These are phyloP conservation scores for Backusella luteola DNA, from an alignment of 192 early-diverging fungal species.

Conservation along the genomic window DNA sequence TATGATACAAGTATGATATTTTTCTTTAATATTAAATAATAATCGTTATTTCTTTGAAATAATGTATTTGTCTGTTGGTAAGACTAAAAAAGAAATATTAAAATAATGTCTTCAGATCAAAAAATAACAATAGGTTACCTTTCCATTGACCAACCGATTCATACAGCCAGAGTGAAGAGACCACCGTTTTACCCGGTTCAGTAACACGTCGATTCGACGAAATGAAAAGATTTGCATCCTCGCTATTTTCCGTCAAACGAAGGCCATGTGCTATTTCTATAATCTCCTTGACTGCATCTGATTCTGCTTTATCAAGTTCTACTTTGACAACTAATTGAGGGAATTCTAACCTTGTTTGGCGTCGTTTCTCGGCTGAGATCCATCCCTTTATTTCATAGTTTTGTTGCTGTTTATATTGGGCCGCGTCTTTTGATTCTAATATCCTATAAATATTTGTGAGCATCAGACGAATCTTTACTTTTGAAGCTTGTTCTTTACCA, in stretches of 20 bases:
- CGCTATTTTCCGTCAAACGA: neutral
- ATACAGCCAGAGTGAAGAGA: constrained; percentile 6
- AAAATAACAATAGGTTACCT: neutral
- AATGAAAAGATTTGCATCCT: neutral
- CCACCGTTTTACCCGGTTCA: neutral
- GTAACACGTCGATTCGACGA: neutral
- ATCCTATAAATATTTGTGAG: neutral
- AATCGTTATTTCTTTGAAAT: neutral
- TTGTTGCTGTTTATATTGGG: neutral
- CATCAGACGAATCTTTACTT: neutral
- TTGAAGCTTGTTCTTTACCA: neutral
- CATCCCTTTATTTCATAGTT: constrained; percentile 4
- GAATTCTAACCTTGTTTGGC: neutral
- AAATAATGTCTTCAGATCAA: neutral
- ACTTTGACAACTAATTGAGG: neutral
- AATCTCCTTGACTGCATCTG: neutral
- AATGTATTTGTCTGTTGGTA: neutral
- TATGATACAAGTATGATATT: neutral
- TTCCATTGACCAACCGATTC: constrained; percentile 15
- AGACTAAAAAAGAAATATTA: neutral
- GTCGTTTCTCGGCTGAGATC: neutral
- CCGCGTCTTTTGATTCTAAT: neutral
- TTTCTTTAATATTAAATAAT: neutral
- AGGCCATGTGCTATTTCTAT: neutral
- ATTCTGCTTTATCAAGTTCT: neutral